Conservation (phyloP, 164 flowering plant genomes). For the Tetracentron sinense region DNA sequence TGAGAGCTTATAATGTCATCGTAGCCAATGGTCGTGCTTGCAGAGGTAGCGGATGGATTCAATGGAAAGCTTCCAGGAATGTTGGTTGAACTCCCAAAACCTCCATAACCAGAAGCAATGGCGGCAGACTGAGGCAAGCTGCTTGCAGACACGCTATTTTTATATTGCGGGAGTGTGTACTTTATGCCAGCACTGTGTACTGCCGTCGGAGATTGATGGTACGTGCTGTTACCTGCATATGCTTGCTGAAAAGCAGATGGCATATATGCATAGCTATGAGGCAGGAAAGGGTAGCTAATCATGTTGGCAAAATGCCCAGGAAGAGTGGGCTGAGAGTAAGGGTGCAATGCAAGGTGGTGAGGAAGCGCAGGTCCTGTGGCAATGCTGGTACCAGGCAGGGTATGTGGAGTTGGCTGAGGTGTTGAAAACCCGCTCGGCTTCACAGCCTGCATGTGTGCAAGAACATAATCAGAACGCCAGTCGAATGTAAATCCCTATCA, state of each 20-base stretch:
- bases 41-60: constrained; percentile 60
- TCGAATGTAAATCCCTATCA: background rate
- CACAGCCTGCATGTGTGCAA: constrained; percentile 37
- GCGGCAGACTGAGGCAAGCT: constrained; percentile 78
- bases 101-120: constrained; percentile 72
- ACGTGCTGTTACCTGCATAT: constrained; percentile 72
- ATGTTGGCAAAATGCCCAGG: constrained; percentile 83
- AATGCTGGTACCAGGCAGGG: constrained; percentile 45
- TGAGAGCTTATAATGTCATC: constrained; percentile 79
- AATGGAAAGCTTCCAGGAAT: constrained; percentile 60
- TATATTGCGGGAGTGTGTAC: constrained; percentile 71
- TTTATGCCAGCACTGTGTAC: constrained; percentile 32
- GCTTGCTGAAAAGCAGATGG: constrained; percentile 88
- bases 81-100: constrained; percentile 61
- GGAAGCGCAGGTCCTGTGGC: constrained; percentile 71
- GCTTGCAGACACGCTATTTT: constrained; percentile 62
- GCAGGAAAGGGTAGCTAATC: constrained; percentile 72
- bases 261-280: constrained; percentile 79
- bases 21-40: constrained; percentile 59
- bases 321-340: constrained; percentile 82
- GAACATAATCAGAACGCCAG: background rate
- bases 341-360: constrained; percentile 72
- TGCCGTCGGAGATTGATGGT: constrained; percentile 84
- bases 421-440: constrained; percentile 49
- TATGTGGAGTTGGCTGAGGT: constrained; percentile 54